Base-by-base conservation (phyloP, 805 yeast genomes). In the Schizosaccharomyces japonicus region DNA sequence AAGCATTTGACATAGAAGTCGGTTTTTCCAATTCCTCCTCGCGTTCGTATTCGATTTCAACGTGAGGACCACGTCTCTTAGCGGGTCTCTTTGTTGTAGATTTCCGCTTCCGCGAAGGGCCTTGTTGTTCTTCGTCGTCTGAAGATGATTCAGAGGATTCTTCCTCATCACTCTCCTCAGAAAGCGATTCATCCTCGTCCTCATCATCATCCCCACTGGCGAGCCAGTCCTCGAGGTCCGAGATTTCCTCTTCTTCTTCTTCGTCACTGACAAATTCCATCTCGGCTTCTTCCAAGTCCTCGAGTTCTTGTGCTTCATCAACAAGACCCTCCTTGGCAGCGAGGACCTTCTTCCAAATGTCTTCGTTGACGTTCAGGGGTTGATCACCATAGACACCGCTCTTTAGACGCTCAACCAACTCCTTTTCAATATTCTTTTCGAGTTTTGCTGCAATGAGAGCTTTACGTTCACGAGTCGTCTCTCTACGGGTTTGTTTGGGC, bases 351-450 rank as follows among this genome's bases (percentile, higher is more conserved):
- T 79, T 78, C 98, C 98, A 90, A 51, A 90, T 75, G 64, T 78
- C 78, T 58, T 87, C 95, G 57, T 90, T 96, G 32, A 90, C 96
- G 58, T 90, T 90, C 59, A 90, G 69, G 49, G 98, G 98, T 63
- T 87, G 82, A 59, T 90, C 96, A 54, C 98, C 98, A 60, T 90
- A 90, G 2, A 96, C 96, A 51, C 98, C 98, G 58, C 87, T 76
- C 75, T 90, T 90, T 58, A 90, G 72, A 63, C 98, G 76, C 48
- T 85, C 95, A 58, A 90, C 69, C 54, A 90, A 32, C 19, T 90
- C 98, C 65, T 83, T 83, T 64, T 90, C 98, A 55, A 90, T 90
- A 11, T 94, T 84, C 65, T 82, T 83, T 61, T 90, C 98, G 55
- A 90, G 82, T 68, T 80, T 81, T 25, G 98, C 98, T 34, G 98